Conservation (phyloP, 176 grass and related monocot species). For the Hordeum vulgare region DNA sequence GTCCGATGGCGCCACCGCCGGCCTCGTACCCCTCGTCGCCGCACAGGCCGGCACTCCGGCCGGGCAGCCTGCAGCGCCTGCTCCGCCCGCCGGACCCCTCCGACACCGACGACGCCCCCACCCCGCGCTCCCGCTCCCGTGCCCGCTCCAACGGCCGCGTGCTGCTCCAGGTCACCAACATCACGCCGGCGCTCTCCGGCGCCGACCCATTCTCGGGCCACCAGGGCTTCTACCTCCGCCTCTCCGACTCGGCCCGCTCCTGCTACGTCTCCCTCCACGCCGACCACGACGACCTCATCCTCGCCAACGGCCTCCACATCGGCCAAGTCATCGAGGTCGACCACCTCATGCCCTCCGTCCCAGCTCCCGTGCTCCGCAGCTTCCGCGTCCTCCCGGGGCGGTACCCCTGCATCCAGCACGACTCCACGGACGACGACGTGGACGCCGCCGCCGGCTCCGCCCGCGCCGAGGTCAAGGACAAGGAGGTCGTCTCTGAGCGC, state of each 20-base stretch:
- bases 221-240: conserved; percentile 83
- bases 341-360: conserved; percentile 49
- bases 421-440: conserved; percentile 33
- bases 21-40: conserved; percentile 23
- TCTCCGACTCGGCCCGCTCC: conserved; percentile 72
- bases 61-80: conserved; percentile 64
- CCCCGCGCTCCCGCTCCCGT: not conserved
- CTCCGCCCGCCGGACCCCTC: conserved; percentile 42
- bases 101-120: conserved; percentile 14
- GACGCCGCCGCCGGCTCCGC: not conserved
- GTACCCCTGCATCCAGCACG: conserved; percentile 46
- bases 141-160: conserved; percentile 9
- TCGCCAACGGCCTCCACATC: conserved; percentile 73
- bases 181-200: conserved; percentile 57
- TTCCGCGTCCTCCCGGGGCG: conserved; percentile 56
- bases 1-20: conserved; percentile 15
- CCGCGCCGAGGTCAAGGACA: conserved; percentile 24
- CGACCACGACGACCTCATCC: conserved; percentile 75
- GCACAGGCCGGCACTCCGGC: conserved; percentile 52
- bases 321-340: conserved; percentile 75
- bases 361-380: conserved; percentile 51
- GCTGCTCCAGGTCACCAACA: conserved; percentile 74
- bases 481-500: conserved; percentile 51
- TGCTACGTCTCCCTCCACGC: conserved; percentile 78
- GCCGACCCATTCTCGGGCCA: conserved; percentile 65